A percentile compares a stretch with the other conserved stretches of the same genome.
Evolutionary conservation across 192 early-diverging fungal species (phyloP).

Genomic region (Helicostylum pulchrum): DNA sequence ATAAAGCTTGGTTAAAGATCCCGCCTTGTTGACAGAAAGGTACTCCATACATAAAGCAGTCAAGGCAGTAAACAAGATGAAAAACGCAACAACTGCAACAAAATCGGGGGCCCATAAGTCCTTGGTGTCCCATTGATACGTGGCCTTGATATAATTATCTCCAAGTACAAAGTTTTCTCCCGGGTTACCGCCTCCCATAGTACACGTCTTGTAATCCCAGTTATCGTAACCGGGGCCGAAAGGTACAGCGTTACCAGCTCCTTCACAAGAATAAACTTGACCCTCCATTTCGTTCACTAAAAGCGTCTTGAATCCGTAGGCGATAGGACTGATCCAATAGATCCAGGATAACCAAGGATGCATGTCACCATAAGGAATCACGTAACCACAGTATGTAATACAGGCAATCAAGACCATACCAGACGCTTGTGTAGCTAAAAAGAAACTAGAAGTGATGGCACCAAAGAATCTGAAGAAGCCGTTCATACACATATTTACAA

Average conservation of each 20-base stretch:
- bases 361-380: conserved; percentile 59
- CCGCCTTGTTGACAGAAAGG: conserved; percentile 35
- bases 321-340: conserved; percentile 66
- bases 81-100: conserved; percentile 51
- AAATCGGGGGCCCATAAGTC: conserved; percentile 57
- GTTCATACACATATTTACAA: conserved; percentile 53
- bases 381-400: conserved; percentile 56
- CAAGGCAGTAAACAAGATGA: conserved; percentile 38
- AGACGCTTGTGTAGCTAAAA: conserved; percentile 49
- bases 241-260: conserved; percentile 25
- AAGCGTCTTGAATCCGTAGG: conserved; percentile 64
- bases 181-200: conserved; percentile 56
- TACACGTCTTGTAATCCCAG: conserved; percentile 50
- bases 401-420: conserved; percentile 51
- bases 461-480: conserved; percentile 59
- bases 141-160: conserved; percentile 51
- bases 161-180: conserved; percentile 54
- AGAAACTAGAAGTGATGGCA: conserved; percentile 46
- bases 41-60: conserved; percentile 54
- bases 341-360: conserved; percentile 64
- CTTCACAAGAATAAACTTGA: conserved; percentile 33
- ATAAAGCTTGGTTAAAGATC: conserved; percentile 47
- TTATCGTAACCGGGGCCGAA: conserved; percentile 37
- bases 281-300: conserved; percentile 66
- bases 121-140: conserved; percentile 51